phyloP scores from a whole-genome alignment of 768 basidiomycete genomes.

The Psilocybe cyanescens region DNA sequence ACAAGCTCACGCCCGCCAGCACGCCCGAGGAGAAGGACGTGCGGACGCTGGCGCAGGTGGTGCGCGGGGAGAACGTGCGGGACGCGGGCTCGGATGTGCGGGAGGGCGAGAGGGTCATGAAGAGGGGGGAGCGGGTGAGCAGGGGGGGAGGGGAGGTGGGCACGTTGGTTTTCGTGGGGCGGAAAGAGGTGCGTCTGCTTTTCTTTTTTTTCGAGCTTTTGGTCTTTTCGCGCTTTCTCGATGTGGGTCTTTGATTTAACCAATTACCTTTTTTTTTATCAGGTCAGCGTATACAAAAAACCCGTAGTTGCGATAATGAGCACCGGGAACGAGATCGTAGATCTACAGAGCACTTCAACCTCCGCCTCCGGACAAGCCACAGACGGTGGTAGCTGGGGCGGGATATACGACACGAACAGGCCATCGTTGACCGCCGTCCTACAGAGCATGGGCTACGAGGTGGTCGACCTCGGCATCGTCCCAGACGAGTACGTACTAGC shows the following conservation, averaged over 20 bases:
- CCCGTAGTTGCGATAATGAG: constrained; percentile 82
- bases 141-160: constrained; percentile 83
- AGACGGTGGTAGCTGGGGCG: constrained; percentile 53
- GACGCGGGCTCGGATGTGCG: constrained; percentile 74
- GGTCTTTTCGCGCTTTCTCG: not conserved
- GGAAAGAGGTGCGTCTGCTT: constrained; percentile 53
- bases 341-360: constrained; percentile 13
- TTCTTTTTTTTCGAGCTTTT: not conserved
- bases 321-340: constrained; percentile 75
- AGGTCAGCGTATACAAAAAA: constrained; percentile 74
- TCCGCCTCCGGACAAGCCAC: not conserved
- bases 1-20: constrained; percentile 34
- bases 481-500: constrained; percentile 60
- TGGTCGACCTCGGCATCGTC: constrained; percentile 82
- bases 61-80: constrained; percentile 73
- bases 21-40: constrained; percentile 73
- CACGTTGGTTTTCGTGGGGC: constrained; percentile 78
- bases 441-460: constrained; percentile 73
- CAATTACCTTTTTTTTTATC: not conserved
- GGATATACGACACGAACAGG: constrained; percentile 86
- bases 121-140: constrained; percentile 61
- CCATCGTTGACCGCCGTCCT: constrained; percentile 76
- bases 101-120: constrained; percentile 68
- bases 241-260: not conserved
- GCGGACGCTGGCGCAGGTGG: constrained; percentile 64